phyloP scores from a whole-genome alignment of 805 yeast species.

The Saccharomyces jurei region DNA sequence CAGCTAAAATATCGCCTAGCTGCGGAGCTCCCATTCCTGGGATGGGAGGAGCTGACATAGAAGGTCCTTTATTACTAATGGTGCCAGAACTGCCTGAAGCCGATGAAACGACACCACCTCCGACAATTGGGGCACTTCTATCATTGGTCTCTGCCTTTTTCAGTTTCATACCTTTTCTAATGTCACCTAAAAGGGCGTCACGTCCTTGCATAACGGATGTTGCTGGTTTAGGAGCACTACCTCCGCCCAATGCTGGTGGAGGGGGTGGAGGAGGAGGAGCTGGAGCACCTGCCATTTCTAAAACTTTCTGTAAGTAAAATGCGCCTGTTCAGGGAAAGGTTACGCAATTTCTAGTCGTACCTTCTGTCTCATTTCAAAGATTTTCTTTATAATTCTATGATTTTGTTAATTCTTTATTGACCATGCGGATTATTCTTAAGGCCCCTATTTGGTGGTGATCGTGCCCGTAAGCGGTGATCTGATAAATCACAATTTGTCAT shows the following conservation, averaged over 20 bases:
- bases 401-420: background rate
- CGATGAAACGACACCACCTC: constrained; percentile 31
- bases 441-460: background rate
- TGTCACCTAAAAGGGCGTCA: constrained; percentile 68
- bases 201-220: constrained; percentile 32
- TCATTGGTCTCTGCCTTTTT: constrained; percentile 60
- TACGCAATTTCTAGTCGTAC: background rate
- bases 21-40: constrained; percentile 30
- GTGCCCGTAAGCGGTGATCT: background rate
- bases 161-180: constrained; percentile 57
- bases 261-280: constrained; percentile 56
- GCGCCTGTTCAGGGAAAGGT: background rate
- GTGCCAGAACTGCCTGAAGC: constrained; percentile 17
- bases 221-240: constrained; percentile 28
- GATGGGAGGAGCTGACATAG: constrained; percentile 21
- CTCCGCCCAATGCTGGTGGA: constrained; percentile 29
- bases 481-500: background rate
- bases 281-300: constrained; percentile 21
- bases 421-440: background rate
- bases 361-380: background rate
- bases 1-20: constrained; percentile 40
- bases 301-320: constrained; percentile 4
- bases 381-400: background rate
- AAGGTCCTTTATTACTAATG: background rate
- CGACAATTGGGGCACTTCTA: constrained; percentile 53